Base-by-base conservation (phyloP, 495 filamentous ascomycete species). In the Antarctomyces pellizariae region DNA sequence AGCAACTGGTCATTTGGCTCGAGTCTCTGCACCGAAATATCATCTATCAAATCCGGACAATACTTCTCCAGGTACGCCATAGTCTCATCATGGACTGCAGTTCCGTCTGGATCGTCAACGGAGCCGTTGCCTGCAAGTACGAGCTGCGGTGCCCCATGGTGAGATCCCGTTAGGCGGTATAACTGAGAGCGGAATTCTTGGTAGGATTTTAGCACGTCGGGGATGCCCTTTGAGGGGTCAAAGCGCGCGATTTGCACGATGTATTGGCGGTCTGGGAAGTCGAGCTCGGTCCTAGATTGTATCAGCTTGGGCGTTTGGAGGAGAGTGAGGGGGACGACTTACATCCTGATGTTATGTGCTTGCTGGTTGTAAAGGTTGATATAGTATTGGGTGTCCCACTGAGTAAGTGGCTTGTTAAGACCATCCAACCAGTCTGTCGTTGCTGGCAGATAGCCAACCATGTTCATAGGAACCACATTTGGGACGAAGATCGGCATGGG, bases 341-440 rank as follows among this genome's bases (percentile, higher is more conserved):
- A 59, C 62, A 68, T 68, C 33, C 52, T 44, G 27, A 67, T 51
- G 5, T 57, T 45, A 32, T 56, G 56, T 47, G 71, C 80, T 22
- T 62, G 51, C 8, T 52, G 46, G 28, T 78, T 76, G 41, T 84
- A 74, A n/a, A 65, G 48, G 29, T 75, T 65, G 23, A 75, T 62
- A 36, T 91, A 89, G 44, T 74, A 78, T 2, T 64, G 64, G 4
- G 57, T 49, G 41, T 84, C 73, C 71, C 71, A 83, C 8, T 67
- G 58, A 30, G 60, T 61, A 41, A 91, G 57, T 18, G 54, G 38
- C 44, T 91, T 91, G 50, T 89, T 91, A 33, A 89, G 43, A 3
- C 80, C 80, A 47, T 91, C 80, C 16, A 89, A 64, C 66, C 79
- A 89, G 40, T 90, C 79, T 1, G 80, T 89, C 1, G 76, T 71